Percentiles rank a stretch among this genome's conserved stretches.
Conservation (phyloP, 2,329 filamentous ascomycete species). For the Aspergillus felis region DNA sequence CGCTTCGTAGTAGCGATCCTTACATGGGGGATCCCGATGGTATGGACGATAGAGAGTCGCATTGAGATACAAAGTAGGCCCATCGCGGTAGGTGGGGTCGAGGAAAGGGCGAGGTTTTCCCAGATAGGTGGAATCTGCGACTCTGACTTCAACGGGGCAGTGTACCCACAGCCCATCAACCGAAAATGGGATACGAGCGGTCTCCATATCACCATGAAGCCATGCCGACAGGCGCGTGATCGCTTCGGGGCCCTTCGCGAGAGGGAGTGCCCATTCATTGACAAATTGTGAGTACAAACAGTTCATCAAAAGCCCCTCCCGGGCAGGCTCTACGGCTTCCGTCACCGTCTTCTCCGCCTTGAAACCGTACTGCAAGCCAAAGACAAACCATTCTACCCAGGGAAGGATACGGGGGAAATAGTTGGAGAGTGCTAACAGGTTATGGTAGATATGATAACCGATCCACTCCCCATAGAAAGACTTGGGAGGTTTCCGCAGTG, state of each 20-base stretch:
- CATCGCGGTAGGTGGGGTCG: constrained; percentile 65
- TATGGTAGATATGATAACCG: constrained; percentile 89
- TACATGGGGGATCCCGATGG: constrained; percentile 70
- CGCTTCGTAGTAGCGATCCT: constrained; percentile 74
- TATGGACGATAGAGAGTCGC: constrained; percentile 86
- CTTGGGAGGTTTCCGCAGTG: constrained; percentile 54
- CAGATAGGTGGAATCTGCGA: constrained; percentile 62
- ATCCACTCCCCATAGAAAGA: constrained; percentile 79
- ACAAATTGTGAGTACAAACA: constrained; percentile 98
- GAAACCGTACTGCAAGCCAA: constrained; percentile 97
- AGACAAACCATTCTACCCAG: constrained; percentile 92
- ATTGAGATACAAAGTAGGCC: constrained; percentile 81
- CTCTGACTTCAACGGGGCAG: constrained; percentile 87
- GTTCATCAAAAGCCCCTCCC: constrained; percentile 85
- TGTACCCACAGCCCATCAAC: constrained; percentile 77
- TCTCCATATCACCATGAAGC: constrained; percentile 70
- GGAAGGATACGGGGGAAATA: constrained; percentile 76
- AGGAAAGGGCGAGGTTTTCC: constrained; percentile 59
- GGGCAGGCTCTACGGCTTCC: constrained; percentile 74
- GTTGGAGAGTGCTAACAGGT: constrained; percentile 75
- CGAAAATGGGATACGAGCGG: constrained; percentile 74
- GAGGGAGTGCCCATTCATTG: constrained; percentile 94
- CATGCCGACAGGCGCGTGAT: constrained; percentile 78
- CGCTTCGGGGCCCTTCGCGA: constrained; percentile 81
- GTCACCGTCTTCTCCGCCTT: constrained; percentile 59